Evolutionary conservation across 495 filamentous ascomycete species (phyloP), one percentile per base, ranked within the genome.

Genomic region (Polyplosphaeria fusca): DNA sequence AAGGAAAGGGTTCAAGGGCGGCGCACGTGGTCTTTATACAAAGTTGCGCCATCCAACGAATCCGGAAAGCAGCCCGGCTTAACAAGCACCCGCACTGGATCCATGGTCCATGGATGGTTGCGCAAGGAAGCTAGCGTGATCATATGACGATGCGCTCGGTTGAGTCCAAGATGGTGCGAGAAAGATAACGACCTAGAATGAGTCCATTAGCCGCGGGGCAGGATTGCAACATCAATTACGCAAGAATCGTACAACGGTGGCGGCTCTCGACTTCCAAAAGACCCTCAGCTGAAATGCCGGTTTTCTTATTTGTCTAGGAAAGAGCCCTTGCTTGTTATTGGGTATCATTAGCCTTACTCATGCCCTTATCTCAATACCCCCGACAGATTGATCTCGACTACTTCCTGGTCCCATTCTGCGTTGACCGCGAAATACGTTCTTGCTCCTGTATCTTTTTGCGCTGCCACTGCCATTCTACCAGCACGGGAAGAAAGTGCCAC

Each of bases 401-500:
- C 14, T 14, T 35, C 30, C 14, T 35, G 7, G 30, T 7, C 30
- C 7, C 30, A 35, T 7, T 35, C 30, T 61, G 14, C 23, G 23
- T 16, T 47, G 45, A 5, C 23, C n/a, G 5, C 60, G 55, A 39
- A 50, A 37, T 71, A 47, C 18, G 27, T 25, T 64, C 49, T 9
- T 56, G 47, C 48, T 67, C 60, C 4, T 50, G 40, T 3, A 55
- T 18, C 73, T 81, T 85, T 65, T 79, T 77, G 58, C 78, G 77
- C 72, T 87, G 70, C 73, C 83, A 86, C 68, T 96, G 92, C 92
- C 92, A 97, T 56, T 92, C 88, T 26, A 95, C 73, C 30, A 98
- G 72, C 3, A 97, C 90, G 0, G 94, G 93, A 23, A 98, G 63
- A 71, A 98, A 97, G 39, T 89, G 77, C 91, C 91, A 94, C 11